phyloP scores from a whole-genome alignment of 495 filamentous ascomycete genomes.

The Glutinoglossum americanum region DNA sequence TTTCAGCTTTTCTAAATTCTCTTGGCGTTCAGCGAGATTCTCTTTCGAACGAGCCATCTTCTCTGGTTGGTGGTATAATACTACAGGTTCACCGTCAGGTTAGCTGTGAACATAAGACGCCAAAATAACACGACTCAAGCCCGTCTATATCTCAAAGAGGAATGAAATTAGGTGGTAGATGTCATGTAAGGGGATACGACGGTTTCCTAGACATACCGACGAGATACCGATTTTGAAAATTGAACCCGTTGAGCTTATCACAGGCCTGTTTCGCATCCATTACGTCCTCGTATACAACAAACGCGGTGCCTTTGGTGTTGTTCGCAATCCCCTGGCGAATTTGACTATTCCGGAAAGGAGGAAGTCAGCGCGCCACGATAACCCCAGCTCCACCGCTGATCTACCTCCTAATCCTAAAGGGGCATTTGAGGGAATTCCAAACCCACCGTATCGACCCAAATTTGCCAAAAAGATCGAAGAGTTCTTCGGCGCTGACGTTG shows the following conservation, averaged over 20 bases:
- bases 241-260: constrained; percentile 98
- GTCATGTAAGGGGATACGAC: neutral
- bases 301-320: constrained; percentile 95
- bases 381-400: neutral
- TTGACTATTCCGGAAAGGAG: constrained; percentile 36
- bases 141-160: neutral
- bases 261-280: constrained; percentile 97
- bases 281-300: constrained; percentile 98
- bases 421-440: neutral
- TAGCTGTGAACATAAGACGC: neutral
- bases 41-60: constrained; percentile 89
- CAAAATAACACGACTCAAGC: constrained; percentile 4
- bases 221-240: constrained; percentile 98
- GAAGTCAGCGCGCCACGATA: neutral
- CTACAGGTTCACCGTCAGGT: constrained; percentile 22
- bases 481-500: constrained; percentile 83
- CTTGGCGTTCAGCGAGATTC: constrained; percentile 80
- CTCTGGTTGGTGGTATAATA: constrained; percentile 95
- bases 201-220: constrained; percentile 46
- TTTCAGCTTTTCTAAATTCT: constrained; percentile 95
- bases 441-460: constrained; percentile 82
- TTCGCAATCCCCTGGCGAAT: constrained; percentile 94
- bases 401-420: neutral
- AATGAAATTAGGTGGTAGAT: neutral
- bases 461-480: constrained; percentile 88